These are phyloP conservation scores for Massospora cicadina DNA, from an alignment of 371 early-diverging fungal genomes.

Conservation along the genomic window DNA sequence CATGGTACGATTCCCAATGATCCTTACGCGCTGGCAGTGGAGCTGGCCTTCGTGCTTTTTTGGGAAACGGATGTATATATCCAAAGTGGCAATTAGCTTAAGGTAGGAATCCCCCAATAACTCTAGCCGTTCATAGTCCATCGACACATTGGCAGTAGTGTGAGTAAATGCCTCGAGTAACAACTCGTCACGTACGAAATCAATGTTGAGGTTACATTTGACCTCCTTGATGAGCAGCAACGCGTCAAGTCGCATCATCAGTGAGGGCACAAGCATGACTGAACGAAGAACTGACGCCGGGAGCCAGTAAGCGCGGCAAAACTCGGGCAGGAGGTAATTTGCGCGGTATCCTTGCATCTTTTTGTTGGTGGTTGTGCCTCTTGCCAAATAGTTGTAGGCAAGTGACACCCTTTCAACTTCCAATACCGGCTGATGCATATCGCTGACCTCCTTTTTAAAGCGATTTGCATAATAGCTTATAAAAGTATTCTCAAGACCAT, in stretches of 20 bases:
- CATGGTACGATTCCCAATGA: constrained; percentile 62
- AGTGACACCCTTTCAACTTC: constrained; percentile 23
- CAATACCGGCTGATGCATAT: constrained; percentile 27
- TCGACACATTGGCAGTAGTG: constrained; percentile 40
- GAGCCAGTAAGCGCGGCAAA: constrained; percentile 26
- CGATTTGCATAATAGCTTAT: constrained; percentile 28
- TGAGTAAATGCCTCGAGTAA: constrained; percentile 60
- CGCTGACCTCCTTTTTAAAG: constrained; percentile 16
- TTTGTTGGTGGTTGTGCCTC: not conserved
- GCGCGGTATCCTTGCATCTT: constrained; percentile 13
- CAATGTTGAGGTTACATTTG: constrained; percentile 22
- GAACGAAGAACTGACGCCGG: constrained; percentile 31
- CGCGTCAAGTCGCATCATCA: constrained; percentile 45
- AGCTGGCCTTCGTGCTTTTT: constrained; percentile 65
- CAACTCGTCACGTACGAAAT: constrained; percentile 21
- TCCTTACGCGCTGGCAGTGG: constrained; percentile 40
- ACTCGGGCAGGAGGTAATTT: constrained; percentile 34
- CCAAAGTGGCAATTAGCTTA: constrained; percentile 62
- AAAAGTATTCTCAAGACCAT: constrained; percentile 24
- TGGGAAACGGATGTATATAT: constrained; percentile 59
- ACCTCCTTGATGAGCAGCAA: constrained; percentile 37
- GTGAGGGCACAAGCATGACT: constrained; percentile 37
- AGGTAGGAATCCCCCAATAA: constrained; percentile 86
- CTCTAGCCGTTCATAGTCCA: constrained; percentile 89
- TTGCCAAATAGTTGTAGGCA: constrained; percentile 29